These are phyloP conservation scores for Primulina eburnea DNA, from an alignment of 257 asterid species.

Conservation along the genomic window DNA sequence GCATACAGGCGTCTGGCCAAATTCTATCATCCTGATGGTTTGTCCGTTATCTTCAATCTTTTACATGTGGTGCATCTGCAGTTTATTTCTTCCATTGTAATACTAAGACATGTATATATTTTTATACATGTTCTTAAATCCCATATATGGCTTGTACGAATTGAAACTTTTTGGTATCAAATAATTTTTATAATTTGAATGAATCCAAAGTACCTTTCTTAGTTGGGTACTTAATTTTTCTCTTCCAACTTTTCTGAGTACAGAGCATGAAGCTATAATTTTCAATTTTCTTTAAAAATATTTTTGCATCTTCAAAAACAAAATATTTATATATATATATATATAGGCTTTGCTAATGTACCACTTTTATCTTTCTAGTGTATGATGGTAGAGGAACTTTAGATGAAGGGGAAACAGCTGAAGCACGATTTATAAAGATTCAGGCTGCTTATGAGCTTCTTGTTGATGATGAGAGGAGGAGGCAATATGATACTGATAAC, in stretches of 20 bases:
- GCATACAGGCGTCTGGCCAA: conserved; percentile 91
- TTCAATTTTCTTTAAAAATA: background rate
- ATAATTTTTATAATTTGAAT: conserved; percentile 12
- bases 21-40: conserved; percentile 98
- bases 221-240: conserved; percentile 11
- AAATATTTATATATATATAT: too few relatives aligned
- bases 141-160: background rate
- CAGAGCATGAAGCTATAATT: conserved; percentile 8
- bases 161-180: background rate
- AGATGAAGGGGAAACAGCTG: conserved; percentile 97
- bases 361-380: conserved; percentile 40
- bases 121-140: conserved; percentile 7
- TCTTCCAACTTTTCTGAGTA: conserved; percentile 7
- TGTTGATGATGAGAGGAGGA: conserved; percentile 71
- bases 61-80: background rate
- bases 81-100: background rate
- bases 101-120: background rate
- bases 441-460: conserved; percentile 98
- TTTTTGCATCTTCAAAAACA: background rate
- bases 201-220: background rate
- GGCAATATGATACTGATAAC: conserved; percentile 66
- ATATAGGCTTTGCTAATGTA: conserved; percentile 26
- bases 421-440: conserved; percentile 89
- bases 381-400: conserved; percentile 89
- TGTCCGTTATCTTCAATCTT: conserved; percentile 33